A percentile compares a stretch with the other conserved stretches of the same genome.
phyloP scores from a whole-genome alignment of 208 protist species.

The Trypanosomatidae sp. region DNA sequence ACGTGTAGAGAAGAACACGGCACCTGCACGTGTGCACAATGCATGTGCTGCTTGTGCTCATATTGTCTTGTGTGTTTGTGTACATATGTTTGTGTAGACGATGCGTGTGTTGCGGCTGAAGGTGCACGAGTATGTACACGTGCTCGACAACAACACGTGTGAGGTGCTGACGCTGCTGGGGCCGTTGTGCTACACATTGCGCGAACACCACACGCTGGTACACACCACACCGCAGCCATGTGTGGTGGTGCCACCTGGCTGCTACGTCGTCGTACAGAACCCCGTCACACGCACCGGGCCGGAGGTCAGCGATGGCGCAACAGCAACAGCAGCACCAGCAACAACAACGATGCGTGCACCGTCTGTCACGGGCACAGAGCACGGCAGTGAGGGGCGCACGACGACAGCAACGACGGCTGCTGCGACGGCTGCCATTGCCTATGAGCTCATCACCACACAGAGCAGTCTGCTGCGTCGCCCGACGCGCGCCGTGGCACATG shows the following conservation, averaged over 20 bases:
- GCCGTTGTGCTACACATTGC: conserved; percentile 70
- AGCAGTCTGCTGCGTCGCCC: neutral
- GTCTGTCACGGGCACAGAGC: too few relatives aligned
- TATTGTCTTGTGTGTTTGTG: too few relatives aligned
- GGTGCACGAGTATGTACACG: conserved; percentile 72
- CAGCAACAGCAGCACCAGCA: too few relatives aligned
- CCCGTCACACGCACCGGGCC: too few relatives aligned
- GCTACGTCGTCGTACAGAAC: conserved; percentile 85
- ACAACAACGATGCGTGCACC: too few relatives aligned
- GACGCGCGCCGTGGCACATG: conserved; percentile 1
- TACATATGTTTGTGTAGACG: conserved; percentile 3
- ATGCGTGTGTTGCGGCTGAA: conserved; percentile 31
- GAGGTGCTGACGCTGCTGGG: conserved; percentile 72
- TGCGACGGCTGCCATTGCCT: neutral
- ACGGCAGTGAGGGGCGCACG: too few relatives aligned
- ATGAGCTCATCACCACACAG: neutral
- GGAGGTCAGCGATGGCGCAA: too few relatives aligned
- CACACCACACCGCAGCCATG: conserved; percentile 16
- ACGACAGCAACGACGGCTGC: too few relatives aligned
- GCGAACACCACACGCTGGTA: conserved; percentile 46
- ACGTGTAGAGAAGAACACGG: too few relatives aligned
- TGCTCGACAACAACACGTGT: conserved; percentile 75
- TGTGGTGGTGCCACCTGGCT: conserved; percentile 67
- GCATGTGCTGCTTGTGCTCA: too few relatives aligned
- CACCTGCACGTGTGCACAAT: too few relatives aligned